A percentile compares a stretch with the other conserved stretches of the same genome.
phyloP scores from a whole-genome alignment of 2,329 filamentous ascomycete species.

The Penicillium concentricum region DNA sequence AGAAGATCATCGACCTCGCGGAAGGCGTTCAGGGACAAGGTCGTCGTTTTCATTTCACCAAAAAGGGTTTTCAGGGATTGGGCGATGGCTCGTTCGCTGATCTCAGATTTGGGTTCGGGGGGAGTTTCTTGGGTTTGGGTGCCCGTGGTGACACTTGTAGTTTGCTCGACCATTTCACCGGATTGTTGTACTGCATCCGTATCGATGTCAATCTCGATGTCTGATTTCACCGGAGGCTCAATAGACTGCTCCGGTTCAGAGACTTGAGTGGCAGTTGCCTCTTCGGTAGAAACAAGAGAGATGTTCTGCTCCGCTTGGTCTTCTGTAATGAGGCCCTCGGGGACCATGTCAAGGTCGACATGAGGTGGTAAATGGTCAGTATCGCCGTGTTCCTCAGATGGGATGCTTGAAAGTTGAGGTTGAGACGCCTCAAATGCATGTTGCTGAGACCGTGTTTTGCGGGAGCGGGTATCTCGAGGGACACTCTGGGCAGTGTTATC shows the following conservation, averaged over 20 bases:
- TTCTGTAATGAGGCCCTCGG: background rate
- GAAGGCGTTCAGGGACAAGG: slow-evolving; percentile 64
- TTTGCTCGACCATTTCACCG: background rate
- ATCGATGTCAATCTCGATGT: slow-evolving; percentile 12
- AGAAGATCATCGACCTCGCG: slow-evolving; percentile 73
- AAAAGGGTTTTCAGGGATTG: slow-evolving; percentile 57
- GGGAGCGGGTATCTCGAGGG: slow-evolving; percentile 18
- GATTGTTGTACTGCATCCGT: background rate
- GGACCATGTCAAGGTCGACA: background rate
- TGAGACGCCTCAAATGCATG: slow-evolving; percentile 8
- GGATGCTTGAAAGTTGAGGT: slow-evolving; percentile 3
- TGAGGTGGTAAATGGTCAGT: background rate
- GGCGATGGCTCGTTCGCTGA: slow-evolving; percentile 48
- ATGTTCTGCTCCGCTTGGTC: background rate
- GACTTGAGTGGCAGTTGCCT: slow-evolving; percentile 20
- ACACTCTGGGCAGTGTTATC: slow-evolving; percentile 14
- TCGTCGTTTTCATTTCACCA: slow-evolving; percentile 57
- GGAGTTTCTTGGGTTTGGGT: slow-evolving; percentile 15
- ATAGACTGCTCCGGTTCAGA: slow-evolving; percentile 10
- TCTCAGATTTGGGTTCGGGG: background rate
- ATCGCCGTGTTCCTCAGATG: background rate
- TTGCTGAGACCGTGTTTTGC: slow-evolving; percentile 20
- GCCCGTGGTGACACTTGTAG: slow-evolving; percentile 10
- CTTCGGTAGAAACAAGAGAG: slow-evolving; percentile 13
- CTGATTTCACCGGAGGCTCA: background rate